Conservation (phyloP, 73 alveolate species). For the Symbiodinium pilosum region DNA sequence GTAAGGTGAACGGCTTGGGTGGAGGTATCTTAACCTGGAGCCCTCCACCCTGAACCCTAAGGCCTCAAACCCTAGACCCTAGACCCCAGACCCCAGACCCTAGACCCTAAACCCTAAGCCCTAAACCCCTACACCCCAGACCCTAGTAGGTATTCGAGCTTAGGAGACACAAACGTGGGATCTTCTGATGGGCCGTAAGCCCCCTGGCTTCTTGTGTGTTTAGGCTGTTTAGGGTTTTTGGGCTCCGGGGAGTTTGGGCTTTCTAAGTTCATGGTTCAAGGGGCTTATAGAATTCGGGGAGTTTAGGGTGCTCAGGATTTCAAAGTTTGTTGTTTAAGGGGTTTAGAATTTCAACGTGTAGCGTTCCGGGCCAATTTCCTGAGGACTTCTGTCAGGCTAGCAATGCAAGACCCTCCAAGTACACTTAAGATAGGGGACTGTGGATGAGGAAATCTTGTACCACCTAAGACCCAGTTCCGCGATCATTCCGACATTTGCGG, state of each 20-base stretch:
- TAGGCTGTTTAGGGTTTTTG: background rate
- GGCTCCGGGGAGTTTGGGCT: background rate
- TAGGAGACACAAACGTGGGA: too few species aligned
- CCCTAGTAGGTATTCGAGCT: too few species aligned
- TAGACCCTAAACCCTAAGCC: background rate
- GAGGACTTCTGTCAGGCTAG: background rate
- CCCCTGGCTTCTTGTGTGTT: too few species aligned
- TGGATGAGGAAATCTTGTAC: too few species aligned
- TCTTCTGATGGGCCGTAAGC: too few species aligned
- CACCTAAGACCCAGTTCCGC: too few species aligned
- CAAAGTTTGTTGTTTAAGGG: background rate
- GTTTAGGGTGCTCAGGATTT: background rate
- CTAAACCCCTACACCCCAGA: background rate
- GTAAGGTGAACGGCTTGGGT: too few species aligned
- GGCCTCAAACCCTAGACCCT: background rate
- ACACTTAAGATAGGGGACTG: too few species aligned
- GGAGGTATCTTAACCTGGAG: too few species aligned
- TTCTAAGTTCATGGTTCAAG: background rate
- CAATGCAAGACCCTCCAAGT: background rate
- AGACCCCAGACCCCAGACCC: background rate
- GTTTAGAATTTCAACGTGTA: background rate
- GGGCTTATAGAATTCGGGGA: background rate
- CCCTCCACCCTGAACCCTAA: too few species aligned
- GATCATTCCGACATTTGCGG: too few species aligned
- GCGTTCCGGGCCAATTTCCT: background rate